Percentiles rank a stretch among this genome's conserved stretches.
These are phyloP conservation scores for Akebia trifoliata DNA, from an alignment of 164 flowering plant genomes.

Conservation along the genomic window DNA sequence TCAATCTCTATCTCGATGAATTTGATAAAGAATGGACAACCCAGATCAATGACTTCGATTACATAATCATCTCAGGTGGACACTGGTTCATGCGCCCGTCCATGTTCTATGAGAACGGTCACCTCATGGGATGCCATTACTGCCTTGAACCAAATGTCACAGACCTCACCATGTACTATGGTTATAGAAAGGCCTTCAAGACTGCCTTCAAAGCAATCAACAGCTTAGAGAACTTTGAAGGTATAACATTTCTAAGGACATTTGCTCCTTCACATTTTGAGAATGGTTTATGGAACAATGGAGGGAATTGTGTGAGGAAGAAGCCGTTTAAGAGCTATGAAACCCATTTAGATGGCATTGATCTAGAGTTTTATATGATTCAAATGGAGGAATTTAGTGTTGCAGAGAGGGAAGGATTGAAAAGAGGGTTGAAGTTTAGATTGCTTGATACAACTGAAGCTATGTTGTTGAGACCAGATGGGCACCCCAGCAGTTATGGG, in stretches of 20 bases:
- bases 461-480: constrained; percentile 35
- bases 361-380: constrained; percentile 26
- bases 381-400: constrained; percentile 34
- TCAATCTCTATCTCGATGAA: constrained; percentile 42
- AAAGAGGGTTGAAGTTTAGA: constrained; percentile 26
- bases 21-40: constrained; percentile 32
- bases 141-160: constrained; percentile 39
- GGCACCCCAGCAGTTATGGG: constrained; percentile 39
- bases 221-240: constrained; percentile 32
- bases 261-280: constrained; percentile 65
- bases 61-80: constrained; percentile 53
- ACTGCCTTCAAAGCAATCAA: constrained; percentile 52
- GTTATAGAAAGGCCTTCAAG: constrained; percentile 43
- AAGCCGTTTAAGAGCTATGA: constrained; percentile 38
- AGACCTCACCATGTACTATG: constrained; percentile 36
- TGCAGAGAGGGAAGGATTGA: constrained; percentile 24
- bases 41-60: constrained; percentile 45
- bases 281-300: constrained; percentile 56
- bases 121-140: constrained; percentile 43
- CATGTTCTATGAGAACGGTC: constrained; percentile 37
- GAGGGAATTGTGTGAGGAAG: constrained; percentile 58
- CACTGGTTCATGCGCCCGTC: constrained; percentile 58
- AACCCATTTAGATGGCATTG: constrained; percentile 18
- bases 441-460: constrained; percentile 33
- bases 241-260: constrained; percentile 44